Base-by-base conservation (phyloP, 148 eudicot genomes). In the Heliamphora exappendiculata region DNA sequence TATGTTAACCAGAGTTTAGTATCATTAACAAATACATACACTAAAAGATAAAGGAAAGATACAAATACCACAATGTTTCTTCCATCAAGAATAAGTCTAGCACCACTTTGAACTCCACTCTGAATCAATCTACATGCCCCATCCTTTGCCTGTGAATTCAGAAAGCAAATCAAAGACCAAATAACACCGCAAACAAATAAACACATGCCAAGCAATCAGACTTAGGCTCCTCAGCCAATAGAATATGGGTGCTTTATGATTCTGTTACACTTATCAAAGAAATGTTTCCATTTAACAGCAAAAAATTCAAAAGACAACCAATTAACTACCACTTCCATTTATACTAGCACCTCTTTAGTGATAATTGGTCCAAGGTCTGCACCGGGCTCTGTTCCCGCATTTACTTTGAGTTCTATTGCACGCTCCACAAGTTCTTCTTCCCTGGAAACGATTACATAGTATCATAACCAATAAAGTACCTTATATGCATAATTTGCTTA, bases 21-120 rank as follows among this genome's bases (percentile, higher is more conserved):
- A 50, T 22, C 36, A n/a, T 5, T 24, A 26, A 58, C 0, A 37
- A n/a, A 9, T 44, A 0, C 22, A 57, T 36, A 24, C 39, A 59
- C 41, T 24, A 74, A 37, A 57, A 64, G 42, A 67, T 16, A 3
- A 45, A 47, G 57, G 34, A 36, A 63, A 31, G 26, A 57, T 41
- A 60, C 17, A 63, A 45, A 42, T 81, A 90, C 94, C 87, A 49
- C 69, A 72, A 88, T 77, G 75, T 83, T 73, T 84, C 94, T 88
- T 29, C 90, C 94, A 87, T 90, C 94, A 77, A 88, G 94, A 72
- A 88, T 67, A 33, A 82, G 82, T 65, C 88, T 81, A 53, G 90
- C 91, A 73, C 89, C 94, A 80, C 80, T 80, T 58, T 87, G 87
- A 57, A 86, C 78, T 26, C 81, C 84, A 78, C 82, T 72, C 85